These are phyloP conservation scores for Irpex sp. DNA, from an alignment of 1,284 basidiomycete species.

Conservation along the genomic window DNA sequence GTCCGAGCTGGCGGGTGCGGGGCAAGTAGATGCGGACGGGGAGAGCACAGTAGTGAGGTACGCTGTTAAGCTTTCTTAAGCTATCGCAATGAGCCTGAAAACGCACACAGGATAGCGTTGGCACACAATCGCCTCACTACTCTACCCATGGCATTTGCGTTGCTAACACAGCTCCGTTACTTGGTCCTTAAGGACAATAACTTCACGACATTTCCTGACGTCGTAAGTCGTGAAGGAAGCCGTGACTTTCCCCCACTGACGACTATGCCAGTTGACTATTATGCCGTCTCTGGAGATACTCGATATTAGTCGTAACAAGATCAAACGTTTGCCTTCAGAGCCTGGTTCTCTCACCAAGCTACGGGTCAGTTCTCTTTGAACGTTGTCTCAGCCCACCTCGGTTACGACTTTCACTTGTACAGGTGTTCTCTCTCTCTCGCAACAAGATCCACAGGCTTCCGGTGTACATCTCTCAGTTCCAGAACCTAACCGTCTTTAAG, in stretches of 20 bases:
- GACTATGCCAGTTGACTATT: slow-evolving; percentile 61
- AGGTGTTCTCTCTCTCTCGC: slow-evolving; percentile 86
- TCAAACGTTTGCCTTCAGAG: slow-evolving; percentile 74
- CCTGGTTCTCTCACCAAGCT: slow-evolving; percentile 82
- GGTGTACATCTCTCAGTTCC: slow-evolving; percentile 73
- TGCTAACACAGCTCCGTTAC: slow-evolving; percentile 81
- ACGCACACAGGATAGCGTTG: slow-evolving; percentile 58
- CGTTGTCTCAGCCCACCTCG: not conserved
- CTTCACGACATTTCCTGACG: slow-evolving; percentile 82
- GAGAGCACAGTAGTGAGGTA: slow-evolving; percentile 71
- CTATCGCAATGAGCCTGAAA: not conserved
- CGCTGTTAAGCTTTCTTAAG: slow-evolving; percentile 18
- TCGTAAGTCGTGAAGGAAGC: slow-evolving; percentile 52
- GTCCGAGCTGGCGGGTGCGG: slow-evolving; percentile 65
- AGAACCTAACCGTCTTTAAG: slow-evolving; percentile 77
- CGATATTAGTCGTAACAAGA: slow-evolving; percentile 92
- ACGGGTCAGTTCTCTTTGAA: slow-evolving; percentile 46
- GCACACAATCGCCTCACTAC: slow-evolving; percentile 82
- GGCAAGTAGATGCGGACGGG: slow-evolving; percentile 45
- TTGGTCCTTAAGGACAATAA: slow-evolving; percentile 91
- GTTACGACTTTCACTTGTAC: slow-evolving; percentile 3
- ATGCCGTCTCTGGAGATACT: slow-evolving; percentile 91
- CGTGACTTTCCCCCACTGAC: slow-evolving; percentile 6
- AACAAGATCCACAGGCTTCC: slow-evolving; percentile 86
- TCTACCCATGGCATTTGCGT: slow-evolving; percentile 78